phyloP scores from a whole-genome alignment of 2,329 filamentous ascomycete genomes.

The Aureobasidium sp. region DNA sequence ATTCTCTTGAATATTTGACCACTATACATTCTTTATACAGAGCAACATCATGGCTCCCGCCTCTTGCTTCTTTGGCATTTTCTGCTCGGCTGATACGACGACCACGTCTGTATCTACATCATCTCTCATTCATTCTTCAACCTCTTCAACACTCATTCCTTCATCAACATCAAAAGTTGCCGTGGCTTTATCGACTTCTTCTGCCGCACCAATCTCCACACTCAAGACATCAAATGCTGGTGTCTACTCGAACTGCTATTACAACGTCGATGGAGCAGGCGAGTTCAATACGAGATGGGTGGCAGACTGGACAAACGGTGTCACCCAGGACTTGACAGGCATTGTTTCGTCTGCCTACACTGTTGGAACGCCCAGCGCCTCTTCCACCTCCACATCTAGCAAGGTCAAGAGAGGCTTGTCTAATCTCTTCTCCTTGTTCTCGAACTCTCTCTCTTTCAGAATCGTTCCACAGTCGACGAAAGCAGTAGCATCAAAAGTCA shows the following conservation, averaged over 20 bases:
- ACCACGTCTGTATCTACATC: not conserved
- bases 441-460: not conserved
- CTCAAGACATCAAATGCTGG: not conserved
- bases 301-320: not conserved
- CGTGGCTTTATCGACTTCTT: not conserved
- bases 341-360: conserved; percentile 7
- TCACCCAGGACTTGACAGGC: not conserved
- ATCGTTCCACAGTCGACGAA: not conserved
- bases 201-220: not conserved
- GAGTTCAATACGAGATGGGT: conserved; percentile 13
- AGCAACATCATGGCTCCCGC: not conserved
- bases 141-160: not conserved
- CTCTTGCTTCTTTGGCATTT: not conserved
- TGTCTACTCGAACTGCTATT: conserved; percentile 13
- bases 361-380: not conserved
- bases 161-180: not conserved
- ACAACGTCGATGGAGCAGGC: conserved; percentile 3
- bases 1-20: not conserved
- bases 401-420: conserved; percentile 3
- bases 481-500: not conserved
- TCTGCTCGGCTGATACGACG: not conserved
- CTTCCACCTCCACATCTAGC: not conserved
- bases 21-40: not conserved
- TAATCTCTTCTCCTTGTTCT: not conserved
- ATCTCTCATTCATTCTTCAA: not conserved